A percentile compares a stretch with the other conserved stretches of the same genome.
Conservation (phyloP, 352 stramenopile species). For the Aphanomyces euteiches region DNA sequence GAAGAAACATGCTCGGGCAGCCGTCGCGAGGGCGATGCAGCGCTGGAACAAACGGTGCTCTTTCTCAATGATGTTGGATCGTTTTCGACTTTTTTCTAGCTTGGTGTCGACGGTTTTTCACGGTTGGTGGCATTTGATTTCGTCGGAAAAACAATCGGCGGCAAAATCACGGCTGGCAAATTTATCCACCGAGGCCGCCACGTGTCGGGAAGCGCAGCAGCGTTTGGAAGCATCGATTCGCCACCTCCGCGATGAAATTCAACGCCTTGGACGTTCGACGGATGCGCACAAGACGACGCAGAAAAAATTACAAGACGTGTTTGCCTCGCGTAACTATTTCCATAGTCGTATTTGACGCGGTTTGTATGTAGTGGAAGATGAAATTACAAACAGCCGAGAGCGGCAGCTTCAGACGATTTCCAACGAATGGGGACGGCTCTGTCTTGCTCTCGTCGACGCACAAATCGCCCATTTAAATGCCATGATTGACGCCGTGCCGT, state of each 20-base stretch:
- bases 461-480: conserved; percentile 52
- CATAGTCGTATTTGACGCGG: background rate
- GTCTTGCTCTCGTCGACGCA: conserved; percentile 56
- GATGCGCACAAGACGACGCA: conserved; percentile 6
- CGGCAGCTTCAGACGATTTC: conserved; percentile 54
- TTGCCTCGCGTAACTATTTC: background rate
- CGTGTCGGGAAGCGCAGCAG: conserved; percentile 51
- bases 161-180: background rate
- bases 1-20: too few species aligned
- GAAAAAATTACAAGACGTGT: background rate
- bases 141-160: conserved; percentile 16
- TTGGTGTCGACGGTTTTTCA: background rate
- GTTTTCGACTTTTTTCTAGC: background rate
- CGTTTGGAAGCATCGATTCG: conserved; percentile 51
- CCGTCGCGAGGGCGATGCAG: too few species aligned
- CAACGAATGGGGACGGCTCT: conserved; percentile 63
- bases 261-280: background rate
- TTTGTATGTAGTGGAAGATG: conserved; percentile 17
- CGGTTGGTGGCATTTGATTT: conserved; percentile 7
- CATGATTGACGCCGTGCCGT: conserved; percentile 50
- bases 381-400: conserved; percentile 39
- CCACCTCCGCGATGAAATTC: conserved; percentile 10
- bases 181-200: conserved; percentile 41
- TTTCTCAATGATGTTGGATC: too few species aligned
- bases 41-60: too few species aligned